Evolutionary conservation across 495 filamentous ascomycete genomes (phyloP), one percentile per base, ranked within the genome.

Genomic region (Penicillium fimorum): DNA sequence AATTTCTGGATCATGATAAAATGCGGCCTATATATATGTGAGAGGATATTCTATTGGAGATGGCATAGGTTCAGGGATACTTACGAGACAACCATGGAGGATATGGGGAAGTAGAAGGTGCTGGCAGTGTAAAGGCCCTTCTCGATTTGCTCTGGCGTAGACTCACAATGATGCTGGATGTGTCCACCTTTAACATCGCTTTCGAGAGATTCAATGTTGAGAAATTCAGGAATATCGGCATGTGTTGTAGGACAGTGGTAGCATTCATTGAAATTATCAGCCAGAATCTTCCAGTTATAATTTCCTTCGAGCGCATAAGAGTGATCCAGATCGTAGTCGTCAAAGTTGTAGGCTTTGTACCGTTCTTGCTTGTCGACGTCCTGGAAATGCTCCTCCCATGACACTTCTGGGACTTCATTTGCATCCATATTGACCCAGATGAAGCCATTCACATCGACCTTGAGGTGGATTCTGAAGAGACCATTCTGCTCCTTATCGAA

Each of bases 231-330:
- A 49, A 81, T 78, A 48, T 75, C 70, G 5, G 79, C 71, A 47
- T 81, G 79, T 1, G 76, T 79, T 12, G 75, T 80, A 5, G 69
- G 69, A 56, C 78, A 83, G 63, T 82, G 80, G 51, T 83, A 89
- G 59, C 87, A 90, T 67, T 92, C 85, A 18, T 82, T 77, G 54
- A 80, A 83, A 57, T 89, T 91, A 71, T 91, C 84, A 0, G 88
- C 65, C 12, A 79, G 58, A 41, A 73, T 73, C 68, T 83, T 83
- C 79, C 79, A 83, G 67, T 83, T 83, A 53, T 72, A 77, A 12
- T 71, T 57, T 0, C 72, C 74, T 6, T 79, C 75, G 56, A 80
- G 66, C 15, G 75, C 55, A 80, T 88, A 59, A 76, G 83, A 55
- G 80, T 86, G 58, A 53, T 71, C 62, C 76, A 87, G 49, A 17